phyloP scores from a whole-genome alignment of 768 basidiomycete species.

The Kwoniella newhampshirensis region DNA sequence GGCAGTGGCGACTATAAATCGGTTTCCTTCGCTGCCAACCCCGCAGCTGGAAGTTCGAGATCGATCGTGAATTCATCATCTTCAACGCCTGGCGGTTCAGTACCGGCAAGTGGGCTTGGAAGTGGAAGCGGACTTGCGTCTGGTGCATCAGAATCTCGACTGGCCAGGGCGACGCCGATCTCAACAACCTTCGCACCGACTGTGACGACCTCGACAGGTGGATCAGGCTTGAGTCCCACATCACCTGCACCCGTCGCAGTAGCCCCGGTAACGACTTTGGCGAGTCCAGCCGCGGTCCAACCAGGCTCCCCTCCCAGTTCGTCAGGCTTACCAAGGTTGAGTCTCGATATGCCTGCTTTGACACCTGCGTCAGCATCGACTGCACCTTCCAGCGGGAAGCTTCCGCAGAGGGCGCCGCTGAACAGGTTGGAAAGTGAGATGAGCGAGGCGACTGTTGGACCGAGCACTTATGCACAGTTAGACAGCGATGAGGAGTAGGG shows the following conservation, averaged over 20 bases:
- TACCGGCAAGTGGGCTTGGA: neutral
- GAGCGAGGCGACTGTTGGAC: conserved; percentile 19
- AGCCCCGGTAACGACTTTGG: conserved; percentile 29
- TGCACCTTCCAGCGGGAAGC: conserved; percentile 4
- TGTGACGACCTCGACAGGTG: conserved; percentile 2
- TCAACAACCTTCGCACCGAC: neutral
- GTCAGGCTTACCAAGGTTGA: conserved; percentile 26
- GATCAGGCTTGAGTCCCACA: conserved; percentile 16
- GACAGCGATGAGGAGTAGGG: conserved; percentile 27
- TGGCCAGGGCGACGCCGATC: too few species aligned
- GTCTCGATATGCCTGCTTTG: conserved; percentile 38
- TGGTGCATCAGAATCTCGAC: too few species aligned
- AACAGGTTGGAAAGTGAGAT: conserved; percentile 22
- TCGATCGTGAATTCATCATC: neutral
- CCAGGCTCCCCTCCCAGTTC: neutral
- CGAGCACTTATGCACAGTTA: conserved; percentile 21
- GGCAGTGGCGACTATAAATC: conserved; percentile 15
- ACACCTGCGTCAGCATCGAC: conserved; percentile 17
- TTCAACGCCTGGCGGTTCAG: neutral
- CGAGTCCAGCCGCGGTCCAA: conserved; percentile 11
- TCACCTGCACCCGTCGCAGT: conserved; percentile 21
- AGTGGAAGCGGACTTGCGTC: too few species aligned
- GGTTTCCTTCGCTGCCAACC: conserved; percentile 10
- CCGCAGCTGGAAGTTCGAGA: neutral
- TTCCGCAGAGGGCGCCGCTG: conserved; percentile 3